Base-by-base conservation (phyloP, 768 basidiomycete species). In the Pleurotus ostreatus region DNA sequence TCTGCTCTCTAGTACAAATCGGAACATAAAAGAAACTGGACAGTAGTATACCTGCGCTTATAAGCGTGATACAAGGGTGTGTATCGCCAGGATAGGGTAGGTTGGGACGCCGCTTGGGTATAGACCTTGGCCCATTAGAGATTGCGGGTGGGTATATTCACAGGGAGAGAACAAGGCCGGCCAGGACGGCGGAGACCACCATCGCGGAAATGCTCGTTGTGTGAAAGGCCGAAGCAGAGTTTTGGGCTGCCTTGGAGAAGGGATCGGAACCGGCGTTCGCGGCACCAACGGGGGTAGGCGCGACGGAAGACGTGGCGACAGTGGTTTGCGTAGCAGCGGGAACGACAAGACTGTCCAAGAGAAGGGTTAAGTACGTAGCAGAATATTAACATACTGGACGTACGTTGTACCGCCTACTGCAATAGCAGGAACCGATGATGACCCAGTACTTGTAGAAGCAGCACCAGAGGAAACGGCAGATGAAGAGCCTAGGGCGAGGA, bases 261-360 rank as follows among this genome's bases (percentile, higher is more conserved):
- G 71, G 70, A 59, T 73, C 69, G 49, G 64, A 65, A n/a, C 73
- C 77, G 13, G 76, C 75, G 55, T 78, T 76, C 49, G 74, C 74
- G 41, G 77, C 78, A 49, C 79, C 80, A 37, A 79, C 67, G 45
- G 78, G n/a, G 6, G 69, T 49, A 22, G 68, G 38, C 11, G 64
- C 55, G 12, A 63, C 16, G 7, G 63, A 47, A 34, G 66, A 54
- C 20, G 63, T 41, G 40, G 59, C 37, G 48, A 61, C 26, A 46
- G 49, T 51, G 13, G 57, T 25, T 45, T 60, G 26, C 4, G 55
- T 48, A 23, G 53, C 51, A 39, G 62, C 52, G 30, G 54, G 34
- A 37, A 53, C 49, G 39, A 61, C 20, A 46, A 56, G 55, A 54
- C 60, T 59, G 9, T 55, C 55, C 30, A 22, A 38, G 25, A 37